Evolutionary conservation across 2,329 filamentous ascomycete species (phyloP), one percentile per base, ranked within the genome.

Genomic region (Calycina herbarum): DNA sequence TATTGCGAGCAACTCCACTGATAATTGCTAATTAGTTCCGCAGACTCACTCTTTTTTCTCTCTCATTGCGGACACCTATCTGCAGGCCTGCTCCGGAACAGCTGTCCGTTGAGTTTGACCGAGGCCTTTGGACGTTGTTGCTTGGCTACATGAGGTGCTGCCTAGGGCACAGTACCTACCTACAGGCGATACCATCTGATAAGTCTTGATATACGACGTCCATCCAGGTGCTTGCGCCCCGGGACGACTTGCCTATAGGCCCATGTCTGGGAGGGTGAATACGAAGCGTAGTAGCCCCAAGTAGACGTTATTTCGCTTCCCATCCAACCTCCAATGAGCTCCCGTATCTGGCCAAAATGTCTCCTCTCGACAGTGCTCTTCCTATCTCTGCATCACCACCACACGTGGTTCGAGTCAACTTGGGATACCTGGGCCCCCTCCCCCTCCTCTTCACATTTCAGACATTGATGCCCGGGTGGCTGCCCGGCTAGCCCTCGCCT

Each of bases 371-470:
- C 20, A 17, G 11, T 60, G 48, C 40, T 24, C 40, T n/a, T 60
- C 48, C 51, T 42, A 40, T 38, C 51, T 57, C 20, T 57, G 51
- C 51, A 45, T 42, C 24, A 54, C 48, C 48, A 54, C 24, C 62
- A 57, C 62, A 64, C 62, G 62, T 64, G 62, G 62, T 56, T 64
- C 57, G 33, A 60, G 33, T 60, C 58, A 60, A 29, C 27, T 17
- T 31, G 33, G 35, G n/a, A 42, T 17, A 17, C n/a, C 15, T 27
- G 27, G 51, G n/a, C n/a, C n/a, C 17, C 61, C 51, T 38, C 60
- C 40, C 13, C 58, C 35, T 11, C 58, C 38, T 60, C 15, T 48
- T 35, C 27, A 29, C 38, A 38, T n/a, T 31, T 60, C 24, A 42
- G n/a, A 38, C 35, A 42, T 58, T 33, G 24, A 17, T 31, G 48